Percentiles rank a stretch among this genome's conserved stretches.
phyloP scores from a whole-genome alignment of 805 yeast species.

The Dipodascus albidus region DNA sequence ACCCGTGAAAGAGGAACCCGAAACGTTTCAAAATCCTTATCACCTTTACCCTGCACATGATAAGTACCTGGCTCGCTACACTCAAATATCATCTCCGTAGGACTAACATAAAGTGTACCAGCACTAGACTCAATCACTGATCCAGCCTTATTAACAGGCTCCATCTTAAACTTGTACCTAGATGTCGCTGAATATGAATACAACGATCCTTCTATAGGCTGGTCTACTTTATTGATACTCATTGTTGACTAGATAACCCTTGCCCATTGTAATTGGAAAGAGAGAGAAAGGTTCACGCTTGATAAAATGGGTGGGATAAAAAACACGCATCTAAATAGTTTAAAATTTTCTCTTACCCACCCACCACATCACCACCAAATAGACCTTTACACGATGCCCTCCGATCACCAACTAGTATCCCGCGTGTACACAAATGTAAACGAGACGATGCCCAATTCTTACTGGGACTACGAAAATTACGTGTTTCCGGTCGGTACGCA shows the following conservation, averaged over 20 bases:
- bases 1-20: constrained; percentile 16
- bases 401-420: background rate
- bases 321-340: background rate
- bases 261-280: too few species aligned
- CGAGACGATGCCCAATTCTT: background rate
- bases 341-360: background rate
- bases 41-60: constrained; percentile 20
- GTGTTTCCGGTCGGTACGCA: constrained; percentile 77
- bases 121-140: background rate
- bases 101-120: background rate
- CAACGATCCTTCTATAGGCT: background rate
- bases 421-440: background rate
- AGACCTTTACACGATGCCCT: background rate
- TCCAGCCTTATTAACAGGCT: background rate
- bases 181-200: background rate
- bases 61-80: constrained; percentile 10
- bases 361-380: background rate
- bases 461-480: constrained; percentile 34
- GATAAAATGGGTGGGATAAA: background rate
- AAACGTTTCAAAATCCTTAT: constrained; percentile 16
- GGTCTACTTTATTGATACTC: background rate
- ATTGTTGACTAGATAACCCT: background rate
- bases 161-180: background rate
- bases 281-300: too few species aligned
- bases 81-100: background rate